These are phyloP conservation scores for Corymbia citriodora DNA, from an alignment of 441 rosid genomes.

Conservation along the genomic window DNA sequence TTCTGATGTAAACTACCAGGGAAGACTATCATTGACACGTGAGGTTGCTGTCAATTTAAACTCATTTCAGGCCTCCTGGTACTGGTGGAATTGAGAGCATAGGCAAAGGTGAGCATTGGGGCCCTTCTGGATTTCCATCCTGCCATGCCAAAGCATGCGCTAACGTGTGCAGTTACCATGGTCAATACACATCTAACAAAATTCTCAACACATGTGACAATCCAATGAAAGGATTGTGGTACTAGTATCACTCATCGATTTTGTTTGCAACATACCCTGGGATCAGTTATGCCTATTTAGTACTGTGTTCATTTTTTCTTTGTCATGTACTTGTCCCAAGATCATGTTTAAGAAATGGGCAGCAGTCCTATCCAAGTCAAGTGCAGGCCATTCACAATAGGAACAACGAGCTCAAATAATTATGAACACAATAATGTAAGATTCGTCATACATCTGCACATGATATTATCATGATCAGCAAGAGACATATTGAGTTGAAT, in stretches of 20 bases:
- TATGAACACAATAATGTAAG: background rate
- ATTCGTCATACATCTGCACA: background rate
- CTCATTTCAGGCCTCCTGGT: slow-evolving; percentile 58
- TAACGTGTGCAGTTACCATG: slow-evolving; percentile 43
- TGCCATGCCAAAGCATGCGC: slow-evolving; percentile 12
- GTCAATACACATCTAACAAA: slow-evolving; percentile 28
- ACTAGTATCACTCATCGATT: too few species aligned
- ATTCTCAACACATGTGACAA: slow-evolving; percentile 51
- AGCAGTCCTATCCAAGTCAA: background rate
- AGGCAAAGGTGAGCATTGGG: slow-evolving; percentile 48
- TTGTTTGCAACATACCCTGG: background rate
- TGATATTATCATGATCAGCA: background rate
- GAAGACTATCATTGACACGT: background rate
- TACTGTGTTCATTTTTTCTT: background rate
- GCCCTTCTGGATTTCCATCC: slow-evolving; percentile 51
- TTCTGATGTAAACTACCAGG: background rate
- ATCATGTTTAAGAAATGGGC: background rate
- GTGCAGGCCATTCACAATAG: background rate
- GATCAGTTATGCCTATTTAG: background rate
- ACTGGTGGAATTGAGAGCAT: slow-evolving; percentile 49
- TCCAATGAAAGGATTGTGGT: slow-evolving; percentile 63
- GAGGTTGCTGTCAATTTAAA: background rate
- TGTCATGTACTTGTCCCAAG: background rate
- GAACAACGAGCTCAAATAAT: background rate
- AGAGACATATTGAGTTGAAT: background rate